phyloP scores from a whole-genome alignment of 768 basidiomycete species.

The Phlebiopsis gigantea region DNA sequence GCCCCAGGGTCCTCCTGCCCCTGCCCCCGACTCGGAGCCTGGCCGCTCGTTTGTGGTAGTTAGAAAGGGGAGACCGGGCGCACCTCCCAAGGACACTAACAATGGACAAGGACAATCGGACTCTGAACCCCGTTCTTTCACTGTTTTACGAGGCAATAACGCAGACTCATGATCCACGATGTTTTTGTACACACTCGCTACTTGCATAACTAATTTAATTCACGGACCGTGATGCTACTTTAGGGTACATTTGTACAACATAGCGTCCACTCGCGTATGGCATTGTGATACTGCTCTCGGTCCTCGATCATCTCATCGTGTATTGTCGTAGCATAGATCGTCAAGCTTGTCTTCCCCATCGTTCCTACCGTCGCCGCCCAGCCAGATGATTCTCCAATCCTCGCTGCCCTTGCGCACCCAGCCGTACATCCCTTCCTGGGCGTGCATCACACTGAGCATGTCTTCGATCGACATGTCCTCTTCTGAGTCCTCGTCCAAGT shows the following conservation, averaged over 20 bases:
- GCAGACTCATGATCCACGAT: slow-evolving; percentile 13
- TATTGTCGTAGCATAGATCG: slow-evolving; percentile 1
- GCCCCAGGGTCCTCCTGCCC: slow-evolving; percentile 10
- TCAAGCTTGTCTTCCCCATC: slow-evolving; percentile 17
- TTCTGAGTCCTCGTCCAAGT: slow-evolving; percentile 35
- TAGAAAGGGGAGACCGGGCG: slow-evolving; percentile 21
- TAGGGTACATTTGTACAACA: slow-evolving; percentile 9
- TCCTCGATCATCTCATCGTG: not conserved
- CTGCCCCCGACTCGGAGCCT: not conserved
- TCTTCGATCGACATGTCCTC: slow-evolving; percentile 53
- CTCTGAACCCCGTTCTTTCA: slow-evolving; percentile 21
- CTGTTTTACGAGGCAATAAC: slow-evolving; percentile 23
- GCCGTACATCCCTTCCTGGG: slow-evolving; percentile 67
- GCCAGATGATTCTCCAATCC: slow-evolving; percentile 82
- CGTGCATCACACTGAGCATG: slow-evolving; percentile 35
- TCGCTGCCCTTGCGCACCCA: slow-evolving; percentile 70
- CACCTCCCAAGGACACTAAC: slow-evolving; percentile 3
- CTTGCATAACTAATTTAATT: slow-evolving; percentile 10
- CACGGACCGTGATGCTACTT: slow-evolving; percentile 5
- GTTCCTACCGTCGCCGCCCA: slow-evolving; percentile 42
- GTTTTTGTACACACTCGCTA: not conserved
- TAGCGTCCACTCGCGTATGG: not conserved
- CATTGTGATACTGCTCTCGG: not conserved
- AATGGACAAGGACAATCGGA: not conserved
- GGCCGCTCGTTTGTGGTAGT: slow-evolving; percentile 32